Evolutionary conservation across 208 protist genomes (phyloP), one percentile per base, ranked within the genome.

Genomic region (Wallacemonas rigidus): DNA sequence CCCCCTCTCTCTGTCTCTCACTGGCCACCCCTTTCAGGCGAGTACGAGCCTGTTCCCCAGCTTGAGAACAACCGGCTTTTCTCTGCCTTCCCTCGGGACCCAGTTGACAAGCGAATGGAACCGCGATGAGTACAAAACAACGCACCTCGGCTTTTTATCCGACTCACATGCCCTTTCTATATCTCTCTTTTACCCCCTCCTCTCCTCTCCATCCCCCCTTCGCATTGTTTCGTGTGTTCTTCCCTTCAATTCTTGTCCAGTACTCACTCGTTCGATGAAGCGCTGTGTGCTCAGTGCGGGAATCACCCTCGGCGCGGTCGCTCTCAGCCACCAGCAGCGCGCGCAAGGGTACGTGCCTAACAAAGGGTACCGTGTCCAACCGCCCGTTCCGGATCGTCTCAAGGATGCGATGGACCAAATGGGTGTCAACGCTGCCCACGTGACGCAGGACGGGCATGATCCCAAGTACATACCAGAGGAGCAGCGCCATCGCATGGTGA

Each of bases 331-430:
- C 26, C 84, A 90, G 63, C 70, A 55, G 2, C 58, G 72, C 4
- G 14, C 15, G 15, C 67, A 65, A 35, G 67, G 67, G 36, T 70
- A 69, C n/a, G 71, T 90, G 55, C 89, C 88, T 12, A 94, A 89
- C 76, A 97, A 94, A 54, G 92, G 92, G 51, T 92, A 94, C 62
- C 87, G 90, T 9, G 44, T 81, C 47, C 83, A 92, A 64, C 87
- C 86, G 7, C 50, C 72, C 15, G 85, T 95, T 12, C 92, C 92
- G 4, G 89, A 95, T 75, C 88, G 89, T 15, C 76, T 95, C 43
- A 95, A 94, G 63, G 90, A 95, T 67, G 72, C 87, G 12, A 83
- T 95, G 73, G 55, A 80, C 12, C 75, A 85, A 64, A 88, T 90
- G 51, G 92, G 90, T 39, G 65, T 74, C 7, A 77, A 91, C 54